Base-by-base conservation (phyloP, 2,329 filamentous ascomycete genomes). In the Grosmannia penicillata region DNA sequence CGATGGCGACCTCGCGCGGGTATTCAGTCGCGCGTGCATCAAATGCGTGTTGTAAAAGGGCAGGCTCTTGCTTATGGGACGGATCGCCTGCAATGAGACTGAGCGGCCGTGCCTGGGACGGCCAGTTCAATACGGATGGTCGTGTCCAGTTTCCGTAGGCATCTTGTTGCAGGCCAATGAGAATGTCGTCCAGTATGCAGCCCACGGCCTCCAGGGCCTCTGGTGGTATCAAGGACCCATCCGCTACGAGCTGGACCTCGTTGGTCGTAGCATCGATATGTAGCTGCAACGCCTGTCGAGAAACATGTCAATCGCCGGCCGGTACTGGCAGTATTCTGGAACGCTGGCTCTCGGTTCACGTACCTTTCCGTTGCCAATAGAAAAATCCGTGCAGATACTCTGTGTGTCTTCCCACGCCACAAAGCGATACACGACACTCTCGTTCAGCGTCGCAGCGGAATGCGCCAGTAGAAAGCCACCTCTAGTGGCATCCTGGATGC, bases 61-160 rank as follows among this genome's bases (percentile, higher is more conserved):
- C 36, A 10, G 28, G 28, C 9, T 10, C 8, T 18, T 5, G 17
- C 7, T 6, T 18, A 11, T n/a, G 11, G 13, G 8, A 7, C 22
- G 15, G 8, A 8, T 27, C 25, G 2, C 26, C 38, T 7, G 23
- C 11, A 31, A 22, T 30, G 8, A 41, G n/a, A 9, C 17, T 17
- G 9, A 29, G 14, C 1, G 43, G 41, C 6, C 15, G 4, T n/a
- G 32, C 17, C 15, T 18, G 25, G 4, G 43, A 36, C 2, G 43
- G 43, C 8, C 23, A 41, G 30, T 45, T 45, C 7, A 45, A 27
- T 1, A 43, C 33, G 0, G 43, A 43, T 8, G 36, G 36, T 11
- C 28, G 33, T 4, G 42, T 37, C 42, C 42, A 43, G 13, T 15
- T 13, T 17, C 10, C 10, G 4, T 36, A n/a, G 25, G 4, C 9